Conservation (phyloP, 805 yeast species). For the Starmerella gropengiesseri region DNA sequence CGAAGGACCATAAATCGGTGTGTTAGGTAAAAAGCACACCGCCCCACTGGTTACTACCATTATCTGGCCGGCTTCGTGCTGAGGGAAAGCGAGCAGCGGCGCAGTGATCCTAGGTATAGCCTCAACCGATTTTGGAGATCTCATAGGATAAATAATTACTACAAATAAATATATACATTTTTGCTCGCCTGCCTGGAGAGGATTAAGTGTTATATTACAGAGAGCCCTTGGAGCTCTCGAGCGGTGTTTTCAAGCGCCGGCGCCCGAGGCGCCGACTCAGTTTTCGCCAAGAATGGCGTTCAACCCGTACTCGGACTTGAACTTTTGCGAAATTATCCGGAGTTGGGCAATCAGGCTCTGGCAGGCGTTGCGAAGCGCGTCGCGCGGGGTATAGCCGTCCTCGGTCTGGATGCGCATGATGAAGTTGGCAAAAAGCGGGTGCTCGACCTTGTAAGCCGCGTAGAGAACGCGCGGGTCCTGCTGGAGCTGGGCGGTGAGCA, state of each 20-base stretch:
- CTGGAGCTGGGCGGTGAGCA: slow-evolving; percentile 74
- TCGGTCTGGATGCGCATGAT: slow-evolving; percentile 91
- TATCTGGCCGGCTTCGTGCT: too few species aligned
- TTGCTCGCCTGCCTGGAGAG: too few species aligned
- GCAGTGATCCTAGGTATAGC: too few species aligned
- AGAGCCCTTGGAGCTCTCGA: too few species aligned
- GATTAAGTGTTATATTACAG: too few species aligned
- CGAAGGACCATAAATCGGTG: slow-evolving; percentile 4
- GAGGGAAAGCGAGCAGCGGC: too few species aligned
- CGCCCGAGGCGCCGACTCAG: neutral
- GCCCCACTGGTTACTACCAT: neutral
- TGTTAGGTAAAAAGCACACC: neutral
- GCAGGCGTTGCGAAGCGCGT: slow-evolving; percentile 85
- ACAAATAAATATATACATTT: slow-evolving; percentile 3
- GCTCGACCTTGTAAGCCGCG: slow-evolving; percentile 97
- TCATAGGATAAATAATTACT: neutral
- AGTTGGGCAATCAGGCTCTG: slow-evolving; percentile 70
- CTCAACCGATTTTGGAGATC: too few species aligned
- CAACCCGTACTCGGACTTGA: slow-evolving; percentile 86
- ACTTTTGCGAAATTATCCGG: slow-evolving; percentile 60
- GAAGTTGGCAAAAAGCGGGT: slow-evolving; percentile 92
- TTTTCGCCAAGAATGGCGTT: slow-evolving; percentile 43
- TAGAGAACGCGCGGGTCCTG: slow-evolving; percentile 82
- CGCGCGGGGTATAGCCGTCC: slow-evolving; percentile 85
- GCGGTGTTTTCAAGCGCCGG: too few species aligned